These are phyloP conservation scores for Piper betle DNA, from an alignment of 164 flowering plant genomes.

Conservation along the genomic window DNA sequence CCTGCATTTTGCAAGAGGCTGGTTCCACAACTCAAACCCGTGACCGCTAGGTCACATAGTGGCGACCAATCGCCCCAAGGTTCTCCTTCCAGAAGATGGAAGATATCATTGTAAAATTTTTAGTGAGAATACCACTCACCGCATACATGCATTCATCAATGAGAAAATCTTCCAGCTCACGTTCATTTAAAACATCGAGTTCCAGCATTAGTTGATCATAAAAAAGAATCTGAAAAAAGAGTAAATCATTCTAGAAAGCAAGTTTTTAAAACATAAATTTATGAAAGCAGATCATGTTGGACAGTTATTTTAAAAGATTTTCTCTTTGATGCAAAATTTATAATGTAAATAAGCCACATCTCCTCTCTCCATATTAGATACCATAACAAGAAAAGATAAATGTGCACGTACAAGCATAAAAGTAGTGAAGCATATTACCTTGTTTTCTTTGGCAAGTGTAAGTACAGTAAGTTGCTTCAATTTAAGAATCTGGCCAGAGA, in stretches of 20 bases:
- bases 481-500: conserved; percentile 78
- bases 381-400: too few species aligned
- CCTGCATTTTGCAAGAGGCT: too few species aligned
- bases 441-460: conserved; percentile 48
- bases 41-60: too few species aligned
- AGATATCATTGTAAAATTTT: neutral
- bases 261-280: too few species aligned
- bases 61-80: too few species aligned
- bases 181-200: conserved; percentile 84
- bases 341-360: neutral
- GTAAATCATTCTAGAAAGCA: neutral
- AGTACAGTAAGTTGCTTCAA: conserved; percentile 91
- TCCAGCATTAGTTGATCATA: conserved; percentile 85
- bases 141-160: conserved; percentile 98
- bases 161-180: conserved; percentile 96
- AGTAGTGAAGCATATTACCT: conserved; percentile 19
- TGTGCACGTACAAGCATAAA: neutral
- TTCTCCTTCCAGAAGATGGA: too few species aligned
- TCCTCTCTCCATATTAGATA: neutral
- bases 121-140: conserved; percentile 36
- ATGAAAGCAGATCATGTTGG: neutral
- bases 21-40: too few species aligned
- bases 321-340: too few species aligned
- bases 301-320: too few species aligned
- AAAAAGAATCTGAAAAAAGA: conserved; percentile 49